These are phyloP conservation scores for Phragmites australis DNA, from an alignment of 176 grass and related monocot species.

Conservation along the genomic window DNA sequence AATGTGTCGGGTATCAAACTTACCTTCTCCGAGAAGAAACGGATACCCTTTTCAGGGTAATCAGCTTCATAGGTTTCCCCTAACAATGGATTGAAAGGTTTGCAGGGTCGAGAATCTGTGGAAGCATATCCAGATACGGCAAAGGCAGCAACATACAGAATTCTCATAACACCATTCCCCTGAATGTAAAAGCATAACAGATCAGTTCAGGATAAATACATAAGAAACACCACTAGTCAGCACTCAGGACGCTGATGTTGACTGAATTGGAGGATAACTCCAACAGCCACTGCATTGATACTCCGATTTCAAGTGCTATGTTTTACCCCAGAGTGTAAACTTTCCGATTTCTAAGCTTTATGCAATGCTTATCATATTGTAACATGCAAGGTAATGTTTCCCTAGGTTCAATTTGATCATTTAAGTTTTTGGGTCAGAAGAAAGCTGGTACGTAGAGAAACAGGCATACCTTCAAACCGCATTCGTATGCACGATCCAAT, in stretches of 20 bases:
- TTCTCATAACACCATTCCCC: slow-evolving; percentile 86
- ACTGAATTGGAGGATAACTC: not conserved
- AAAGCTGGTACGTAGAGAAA: slow-evolving; percentile 25
- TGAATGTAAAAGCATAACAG: slow-evolving; percentile 42
- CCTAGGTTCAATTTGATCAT: not conserved
- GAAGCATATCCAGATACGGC: slow-evolving; percentile 91
- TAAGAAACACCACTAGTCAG: slow-evolving; percentile 3
- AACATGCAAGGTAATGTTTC: not conserved
- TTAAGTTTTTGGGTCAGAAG: not conserved
- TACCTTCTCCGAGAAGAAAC: slow-evolving; percentile 92
- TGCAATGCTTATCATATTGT: not conserved
- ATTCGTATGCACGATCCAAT: slow-evolving; percentile 72
- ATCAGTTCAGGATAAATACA: slow-evolving; percentile 13
- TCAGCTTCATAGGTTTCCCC: slow-evolving; percentile 96
- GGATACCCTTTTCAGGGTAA: slow-evolving; percentile 79
- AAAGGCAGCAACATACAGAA: slow-evolving; percentile 86
- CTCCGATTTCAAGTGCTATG: slow-evolving; percentile 15
- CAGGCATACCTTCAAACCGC: slow-evolving; percentile 42
- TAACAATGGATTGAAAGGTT: slow-evolving; percentile 94
- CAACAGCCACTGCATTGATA: not conserved
- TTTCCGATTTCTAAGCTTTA: not conserved
- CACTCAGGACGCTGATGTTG: not conserved
- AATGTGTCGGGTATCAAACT: slow-evolving; percentile 24
- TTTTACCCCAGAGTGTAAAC: not conserved
- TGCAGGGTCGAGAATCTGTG: slow-evolving; percentile 69